phyloP scores from a whole-genome alignment of 2,329 filamentous ascomycete species.

The Paradendryphiella salina region DNA sequence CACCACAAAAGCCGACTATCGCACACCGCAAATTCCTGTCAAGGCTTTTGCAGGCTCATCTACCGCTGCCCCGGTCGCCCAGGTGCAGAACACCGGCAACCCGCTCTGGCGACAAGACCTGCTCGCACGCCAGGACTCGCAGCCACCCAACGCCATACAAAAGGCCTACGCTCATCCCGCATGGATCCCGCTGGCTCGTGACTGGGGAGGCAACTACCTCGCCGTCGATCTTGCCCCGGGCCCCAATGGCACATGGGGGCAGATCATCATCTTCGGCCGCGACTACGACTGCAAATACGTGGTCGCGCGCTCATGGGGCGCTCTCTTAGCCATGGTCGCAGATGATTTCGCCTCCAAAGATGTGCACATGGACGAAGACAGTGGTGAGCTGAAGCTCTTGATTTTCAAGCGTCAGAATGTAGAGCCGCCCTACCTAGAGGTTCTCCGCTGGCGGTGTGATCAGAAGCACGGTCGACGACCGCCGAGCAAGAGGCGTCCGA shows the following conservation, averaged over 20 bases:
- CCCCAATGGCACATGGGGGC: slow-evolving; percentile 88
- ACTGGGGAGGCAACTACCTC: slow-evolving; percentile 98
- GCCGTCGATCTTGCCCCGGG: slow-evolving; percentile 91
- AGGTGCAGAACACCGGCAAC: slow-evolving; percentile 57
- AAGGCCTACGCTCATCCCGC: slow-evolving; percentile 90
- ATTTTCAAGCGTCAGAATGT: slow-evolving; percentile 82
- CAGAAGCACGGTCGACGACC: slow-evolving; percentile 79
- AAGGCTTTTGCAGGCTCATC: slow-evolving; percentile 72
- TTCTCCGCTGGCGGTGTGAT: slow-evolving; percentile 91
- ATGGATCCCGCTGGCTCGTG: slow-evolving; percentile 94
- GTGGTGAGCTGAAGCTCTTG: slow-evolving; percentile 83
- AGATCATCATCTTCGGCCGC: slow-evolving; percentile 93
- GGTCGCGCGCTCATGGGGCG: slow-evolving; percentile 86
- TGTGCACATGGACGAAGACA: slow-evolving; percentile 91
- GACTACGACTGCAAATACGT: slow-evolving; percentile 99
- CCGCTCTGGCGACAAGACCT: slow-evolving; percentile 83
- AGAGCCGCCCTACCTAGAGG: slow-evolving; percentile 91
- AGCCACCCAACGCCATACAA: slow-evolving; percentile 83
- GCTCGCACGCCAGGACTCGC: slow-evolving; percentile 79
- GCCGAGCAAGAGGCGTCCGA: slow-evolving; percentile 52
- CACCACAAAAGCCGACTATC: slow-evolving; percentile 57
- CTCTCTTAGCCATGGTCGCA: slow-evolving; percentile 81
- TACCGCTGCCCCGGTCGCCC: slow-evolving; percentile 67
- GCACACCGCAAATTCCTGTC: slow-evolving; percentile 66
- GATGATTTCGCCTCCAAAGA: slow-evolving; percentile 93